A percentile compares a stretch with the other conserved stretches of the same genome.
These are phyloP conservation scores for Mimosa bimucronata DNA, from an alignment of 306 rosid genomes.

Conservation along the genomic window DNA sequence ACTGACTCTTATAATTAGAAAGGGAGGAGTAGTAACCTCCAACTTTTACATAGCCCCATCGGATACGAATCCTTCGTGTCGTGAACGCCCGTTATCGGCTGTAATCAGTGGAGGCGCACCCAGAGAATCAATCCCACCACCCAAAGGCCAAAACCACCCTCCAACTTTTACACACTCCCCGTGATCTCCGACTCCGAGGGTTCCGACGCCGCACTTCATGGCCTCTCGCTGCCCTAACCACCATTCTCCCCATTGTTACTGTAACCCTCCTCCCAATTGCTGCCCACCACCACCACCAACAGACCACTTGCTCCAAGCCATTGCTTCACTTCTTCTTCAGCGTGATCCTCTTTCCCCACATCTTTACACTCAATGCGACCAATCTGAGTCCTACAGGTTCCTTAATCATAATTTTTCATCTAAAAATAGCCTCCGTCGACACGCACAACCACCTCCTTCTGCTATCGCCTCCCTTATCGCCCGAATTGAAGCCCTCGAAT, in stretches of 20 bases:
- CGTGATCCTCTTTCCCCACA: constrained; percentile 33
- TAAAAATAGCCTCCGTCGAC: constrained; percentile 31
- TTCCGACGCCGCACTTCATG: constrained; percentile 44
- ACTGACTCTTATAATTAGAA: no score
- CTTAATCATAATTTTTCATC: constrained; percentile 20
- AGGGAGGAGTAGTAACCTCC: no score
- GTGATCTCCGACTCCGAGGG: no score
- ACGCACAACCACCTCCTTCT: constrained; percentile 34
- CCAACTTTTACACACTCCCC: no score
- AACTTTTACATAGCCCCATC: no score
- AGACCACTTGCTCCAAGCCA: constrained; percentile 62
- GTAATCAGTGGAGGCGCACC: not conserved
- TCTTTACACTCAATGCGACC: constrained; percentile 22
- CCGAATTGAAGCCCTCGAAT: constrained; percentile 88
- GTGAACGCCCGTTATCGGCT: not conserved
- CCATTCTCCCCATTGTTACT: constrained; percentile 44
- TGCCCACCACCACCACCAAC: constrained; percentile 39
- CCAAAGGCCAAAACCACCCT: not conserved
- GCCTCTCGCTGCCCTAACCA: constrained; percentile 55
- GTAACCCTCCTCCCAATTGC: constrained; percentile 37
- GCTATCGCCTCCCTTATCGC: constrained; percentile 57
- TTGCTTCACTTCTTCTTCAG: constrained; percentile 55
- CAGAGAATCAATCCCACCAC: not conserved
- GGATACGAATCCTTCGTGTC: not conserved
- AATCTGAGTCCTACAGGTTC: constrained; percentile 31